Base-by-base conservation (phyloP, 2,329 filamentous ascomycete species). In the Raffaelea arxii region DNA sequence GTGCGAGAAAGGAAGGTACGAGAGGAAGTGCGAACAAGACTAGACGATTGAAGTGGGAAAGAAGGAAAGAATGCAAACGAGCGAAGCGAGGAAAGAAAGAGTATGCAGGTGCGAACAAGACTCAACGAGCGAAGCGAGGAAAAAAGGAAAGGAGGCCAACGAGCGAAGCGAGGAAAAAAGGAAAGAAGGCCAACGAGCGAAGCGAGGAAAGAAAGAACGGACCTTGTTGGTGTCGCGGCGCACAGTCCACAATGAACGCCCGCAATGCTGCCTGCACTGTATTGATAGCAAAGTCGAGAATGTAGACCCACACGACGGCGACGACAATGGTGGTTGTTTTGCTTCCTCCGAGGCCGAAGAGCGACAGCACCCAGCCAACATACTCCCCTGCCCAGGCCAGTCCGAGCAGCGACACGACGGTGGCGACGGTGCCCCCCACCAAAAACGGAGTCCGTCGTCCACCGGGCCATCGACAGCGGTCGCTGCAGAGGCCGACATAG, bases 241-340 rank as follows among this genome's bases (percentile, higher is more conserved):
- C 86, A 58, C 89, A 91, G 60, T 97, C 91, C 22, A 96, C 86
- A 46, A 97, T 94, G 61, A 94, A 94, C 22, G 90, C 88, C 53
- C 90, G 78, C 58, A 96, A 86, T 4, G 82, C 86, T 42, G 92
- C 91, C 75, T 97, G 91, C 27, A 97, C 87, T 47, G 90, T 92
- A 65, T 97, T 97, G 68, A 97, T 92, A 57, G 90, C 81, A 63
- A 97, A 92, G 62, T 97, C 91, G 43, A 97, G 75, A 43, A 92
- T 72, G 64, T 94, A 97, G 56, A 97, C 85, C 67, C 89, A 84
- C 25, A 89, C 60, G 6, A 95, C 88, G 7, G 91, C 91, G 48
- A 87, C 74, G 25, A 87, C 69, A 54, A 95, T 91, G 41, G 85
- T 77, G 37, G 72, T 69, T 4, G 72, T 73, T 57, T 78, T 82